Evolutionary conservation across 805 yeast genomes (phyloP).

Genomic region (Ogataea trehalophila): DNA sequence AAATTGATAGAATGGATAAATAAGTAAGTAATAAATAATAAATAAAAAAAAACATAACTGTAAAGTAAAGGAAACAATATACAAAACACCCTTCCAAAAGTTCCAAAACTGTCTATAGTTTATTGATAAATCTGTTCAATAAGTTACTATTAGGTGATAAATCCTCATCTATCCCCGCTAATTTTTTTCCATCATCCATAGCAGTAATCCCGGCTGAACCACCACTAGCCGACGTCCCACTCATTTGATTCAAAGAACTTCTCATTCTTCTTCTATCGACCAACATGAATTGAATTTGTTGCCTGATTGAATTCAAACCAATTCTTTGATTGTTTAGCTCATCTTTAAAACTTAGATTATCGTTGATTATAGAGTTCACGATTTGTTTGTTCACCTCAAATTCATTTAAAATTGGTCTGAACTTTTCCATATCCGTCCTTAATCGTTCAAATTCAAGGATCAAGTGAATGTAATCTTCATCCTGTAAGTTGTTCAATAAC

Average conservation of each 20-base stretch:
- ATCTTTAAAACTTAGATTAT: slow-evolving; percentile 35
- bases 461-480: slow-evolving; percentile 27
- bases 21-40: no score
- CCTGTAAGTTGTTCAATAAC: slow-evolving; percentile 14
- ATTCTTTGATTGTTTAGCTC: slow-evolving; percentile 43
- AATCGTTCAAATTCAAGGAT: slow-evolving; percentile 41
- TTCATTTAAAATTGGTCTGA: slow-evolving; percentile 20
- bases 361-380: slow-evolving; percentile 18
- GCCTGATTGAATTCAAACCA: slow-evolving; percentile 40
- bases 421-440: slow-evolving; percentile 36
- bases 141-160: slow-evolving; percentile 4
- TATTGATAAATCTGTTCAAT: slow-evolving; percentile 12
- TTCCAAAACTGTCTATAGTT: slow-evolving; percentile 5
- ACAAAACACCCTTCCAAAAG: neutral
- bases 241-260: slow-evolving; percentile 5
- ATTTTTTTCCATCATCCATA: no score
- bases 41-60: no score
- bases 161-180: slow-evolving; percentile 7
- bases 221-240: neutral
- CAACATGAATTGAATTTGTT: slow-evolving; percentile 46
- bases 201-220: no score
- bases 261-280: slow-evolving; percentile 35
- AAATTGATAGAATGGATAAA: no score
- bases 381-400: slow-evolving; percentile 24
- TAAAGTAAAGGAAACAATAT: no score